Base-by-base conservation (phyloP, 192 early-diverging fungal species). In the Geranomyces variabilis region DNA sequence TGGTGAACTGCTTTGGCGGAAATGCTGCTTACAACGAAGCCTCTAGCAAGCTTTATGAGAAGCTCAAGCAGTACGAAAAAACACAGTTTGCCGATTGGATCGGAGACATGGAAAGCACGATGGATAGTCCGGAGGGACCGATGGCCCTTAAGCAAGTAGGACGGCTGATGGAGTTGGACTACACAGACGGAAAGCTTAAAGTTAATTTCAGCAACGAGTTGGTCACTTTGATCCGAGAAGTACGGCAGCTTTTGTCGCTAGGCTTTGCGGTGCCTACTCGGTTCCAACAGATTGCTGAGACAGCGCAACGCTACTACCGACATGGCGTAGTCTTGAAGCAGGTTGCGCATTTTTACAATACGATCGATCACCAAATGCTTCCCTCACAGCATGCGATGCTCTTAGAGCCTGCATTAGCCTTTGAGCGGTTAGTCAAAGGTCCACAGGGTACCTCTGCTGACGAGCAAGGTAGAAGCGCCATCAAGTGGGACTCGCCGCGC, bases 341-440 rank as follows among this genome's bases (percentile, higher is more conserved):
- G 67, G 76, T 88, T 12, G 82, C 84, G 10, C 81, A 88, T 47
- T 87, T 88, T 48, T 88, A 88, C 63, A 88, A 88, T 68, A 87
- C 83, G 8, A 88, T 88, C 61, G 83, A 87, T 48, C 77, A 85
- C 51, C 83, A 88, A 66, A 87, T 88, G 83, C 76, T 87, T 15
- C 75, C 81, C 1, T 81, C 73, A 61, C 87, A 88, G 56, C 82
- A 83, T 43, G 69, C 75, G 9, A 85, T 88, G 85, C 61, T 88
- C 8, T 65, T 88, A 15, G 73, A 80, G 14, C 71, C 70, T 1
- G 85, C 87, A 17, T 59, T 86, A n/a, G 73, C 64, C 3, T 88
- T 88, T 75, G 87, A 88, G 65, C 47, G 76, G 30, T 66, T 87
- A 5, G 74, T 87, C 2, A 81, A 81, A 57, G 71, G 79, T 60